Percentiles rank a stretch among this genome's conserved stretches.
These are phyloP conservation scores for Moesziomyces parantarcticus DNA, from an alignment of 1,284 basidiomycete species.

Conservation along the genomic window DNA sequence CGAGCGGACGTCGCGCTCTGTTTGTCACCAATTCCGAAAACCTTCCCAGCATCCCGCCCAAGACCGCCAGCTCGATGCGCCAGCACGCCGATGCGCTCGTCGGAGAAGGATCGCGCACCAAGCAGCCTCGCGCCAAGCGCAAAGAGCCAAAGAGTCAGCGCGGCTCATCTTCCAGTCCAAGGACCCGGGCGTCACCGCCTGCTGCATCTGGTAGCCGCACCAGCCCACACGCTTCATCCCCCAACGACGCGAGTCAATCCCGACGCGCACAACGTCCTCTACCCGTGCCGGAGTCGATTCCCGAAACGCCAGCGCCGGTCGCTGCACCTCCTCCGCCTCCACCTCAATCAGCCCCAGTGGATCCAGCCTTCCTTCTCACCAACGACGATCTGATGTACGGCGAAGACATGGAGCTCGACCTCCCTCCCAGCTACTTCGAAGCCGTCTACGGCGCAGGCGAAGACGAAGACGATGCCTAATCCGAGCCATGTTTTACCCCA, in stretches of 20 bases:
- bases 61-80: constrained; percentile 15
- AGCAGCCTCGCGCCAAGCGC: constrained; percentile 8
- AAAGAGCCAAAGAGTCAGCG: constrained; percentile 1
- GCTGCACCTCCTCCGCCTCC: constrained; percentile 2
- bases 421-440: constrained; percentile 63
- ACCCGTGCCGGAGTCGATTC: not conserved
- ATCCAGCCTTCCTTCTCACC: constrained; percentile 8
- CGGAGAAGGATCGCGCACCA: constrained; percentile 4
- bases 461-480: constrained; percentile 13
- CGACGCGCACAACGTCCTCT: constrained; percentile 11
- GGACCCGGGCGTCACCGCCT: not conserved
- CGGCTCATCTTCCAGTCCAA: not conserved
- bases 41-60: constrained; percentile 20
- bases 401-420: constrained; percentile 51
- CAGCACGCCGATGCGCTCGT: constrained; percentile 24
- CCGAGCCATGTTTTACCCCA: too few species aligned
- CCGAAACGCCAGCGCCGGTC: not conserved
- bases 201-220: not conserved
- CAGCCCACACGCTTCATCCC: not conserved
- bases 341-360: not conserved
- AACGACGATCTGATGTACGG: constrained; percentile 39
- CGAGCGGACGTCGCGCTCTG: constrained; percentile 17
- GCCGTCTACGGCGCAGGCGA: constrained; percentile 41
- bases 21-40: constrained; percentile 13
- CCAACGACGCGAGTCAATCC: not conserved